Base-by-base conservation (phyloP, 352 stramenopile species). In the Phytophthora cryptogea region DNA sequence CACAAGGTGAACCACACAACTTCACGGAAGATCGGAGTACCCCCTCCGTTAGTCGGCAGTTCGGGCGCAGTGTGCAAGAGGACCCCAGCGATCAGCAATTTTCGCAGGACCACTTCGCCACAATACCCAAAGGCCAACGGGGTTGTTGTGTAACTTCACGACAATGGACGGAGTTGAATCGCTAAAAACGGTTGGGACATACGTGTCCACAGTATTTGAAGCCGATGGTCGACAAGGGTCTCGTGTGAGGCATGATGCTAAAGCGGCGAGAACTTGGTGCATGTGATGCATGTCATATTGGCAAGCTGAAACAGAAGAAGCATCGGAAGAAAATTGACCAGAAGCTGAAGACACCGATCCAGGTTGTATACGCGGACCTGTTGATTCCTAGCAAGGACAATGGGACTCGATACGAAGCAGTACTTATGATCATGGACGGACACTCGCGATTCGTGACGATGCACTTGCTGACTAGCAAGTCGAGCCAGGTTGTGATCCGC, bases 271-370 rank as follows among this genome's bases (percentile, higher is more conserved):
- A 36, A 26, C 13, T 37, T 37, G 26, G 1, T 13, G 26, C 6
- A 6, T 49, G 42, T 6, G 42, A 49, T 7, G 42, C 42, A 5
- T 49, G 42, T 36, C 42, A 49, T 13, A 36, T 49, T n/a, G 42
- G 42, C 7, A 49, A 49, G 17, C 23, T 37, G 11, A 30, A 30
- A 8, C 32, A 48, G 42, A n/a, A 30, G 8, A 3, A 4, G 14
- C 42, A 30, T 10, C 5, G 20, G 11, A 49, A 49, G 23, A 30
- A 17, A 2, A 10, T 49, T 4, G 26, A 49, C 10, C 42, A 26
- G 4, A 16, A 16, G 10, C 35, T 16, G 1, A 36, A 2, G 1
- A 7, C 11, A 11, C 20, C 13, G 20, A 36, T 37, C 26, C 42
- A 49, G 20, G 42, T 49, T 8, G 28, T 49, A 10, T 36, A 36